A percentile compares a stretch with the other conserved stretches of the same genome.
Evolutionary conservation across 1,284 basidiomycete genomes (phyloP).

Genomic region (Sporisorium iseilematis-ciliati): DNA sequence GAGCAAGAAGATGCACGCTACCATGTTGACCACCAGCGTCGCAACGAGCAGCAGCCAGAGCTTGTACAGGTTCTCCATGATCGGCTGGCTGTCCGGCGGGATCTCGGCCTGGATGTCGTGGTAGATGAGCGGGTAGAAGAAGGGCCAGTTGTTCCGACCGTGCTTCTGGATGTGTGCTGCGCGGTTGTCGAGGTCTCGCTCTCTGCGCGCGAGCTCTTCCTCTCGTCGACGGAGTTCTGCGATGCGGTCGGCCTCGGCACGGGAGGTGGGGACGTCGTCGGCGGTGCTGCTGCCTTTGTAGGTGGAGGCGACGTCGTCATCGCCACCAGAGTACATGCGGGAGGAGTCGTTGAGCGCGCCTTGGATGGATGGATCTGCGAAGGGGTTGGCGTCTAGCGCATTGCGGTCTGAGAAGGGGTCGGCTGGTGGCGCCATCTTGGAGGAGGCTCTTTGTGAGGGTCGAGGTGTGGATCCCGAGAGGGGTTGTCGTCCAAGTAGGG

Average conservation of each 20-base stretch:
- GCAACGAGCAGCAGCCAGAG: constrained; percentile 72
- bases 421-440: constrained; percentile 28
- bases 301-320: constrained; percentile 46
- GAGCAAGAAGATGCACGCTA: constrained; percentile 88
- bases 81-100: constrained; percentile 80
- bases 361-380: constrained; percentile 70
- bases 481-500: neutral
- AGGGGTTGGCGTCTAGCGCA: constrained; percentile 69
- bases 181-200: constrained; percentile 75
- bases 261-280: constrained; percentile 45
- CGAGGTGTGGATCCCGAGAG: neutral
- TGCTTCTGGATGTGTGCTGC: constrained; percentile 80
- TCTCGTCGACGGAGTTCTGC: constrained; percentile 81
- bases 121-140: constrained; percentile 91
- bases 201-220: constrained; percentile 81
- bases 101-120: constrained; percentile 92
- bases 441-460: neutral
- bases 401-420: constrained; percentile 64
- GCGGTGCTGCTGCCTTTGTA: constrained; percentile 34
- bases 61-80: constrained; percentile 80
- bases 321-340: constrained; percentile 51
- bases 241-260: constrained; percentile 71
- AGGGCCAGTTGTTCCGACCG: constrained; percentile 90
- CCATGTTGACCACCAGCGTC: constrained; percentile 88
- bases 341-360: constrained; percentile 57